These are phyloP conservation scores for Cavenderia fasciculata DNA, from an alignment of 78 protist species.

Conservation along the genomic window DNA sequence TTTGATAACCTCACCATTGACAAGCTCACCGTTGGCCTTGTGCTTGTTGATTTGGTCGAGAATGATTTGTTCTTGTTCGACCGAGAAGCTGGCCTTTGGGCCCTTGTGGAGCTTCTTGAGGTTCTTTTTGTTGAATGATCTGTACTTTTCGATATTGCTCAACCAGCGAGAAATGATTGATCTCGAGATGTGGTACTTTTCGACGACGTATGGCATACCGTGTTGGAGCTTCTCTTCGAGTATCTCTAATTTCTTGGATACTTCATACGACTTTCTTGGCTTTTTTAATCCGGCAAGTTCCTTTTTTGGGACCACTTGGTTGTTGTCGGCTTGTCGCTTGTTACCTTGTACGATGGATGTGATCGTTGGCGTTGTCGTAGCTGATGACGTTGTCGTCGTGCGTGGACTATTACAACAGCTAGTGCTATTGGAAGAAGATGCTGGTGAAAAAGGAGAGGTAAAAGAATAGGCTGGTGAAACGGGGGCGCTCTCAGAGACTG, in stretches of 20 bases:
- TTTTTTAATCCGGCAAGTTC: not conserved
- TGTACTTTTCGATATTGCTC: slow-evolving; percentile 42
- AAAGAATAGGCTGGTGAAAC: no score
- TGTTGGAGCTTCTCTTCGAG: slow-evolving; percentile 37
- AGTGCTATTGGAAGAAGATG: no score
- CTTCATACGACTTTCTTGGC: slow-evolving; percentile 63
- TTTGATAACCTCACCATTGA: slow-evolving; percentile 56
- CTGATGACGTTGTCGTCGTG: no score
- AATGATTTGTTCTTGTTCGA: slow-evolving; percentile 42
- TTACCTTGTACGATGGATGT: no score
- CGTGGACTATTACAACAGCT: no score
- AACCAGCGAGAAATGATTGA: slow-evolving; percentile 58
- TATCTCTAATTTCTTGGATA: slow-evolving; percentile 50
- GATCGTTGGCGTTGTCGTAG: no score
- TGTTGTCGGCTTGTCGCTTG: not conserved
- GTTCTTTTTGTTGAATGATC: slow-evolving; percentile 34
- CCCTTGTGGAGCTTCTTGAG: slow-evolving; percentile 68
- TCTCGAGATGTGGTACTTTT: slow-evolving; percentile 41
- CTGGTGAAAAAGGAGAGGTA: no score
- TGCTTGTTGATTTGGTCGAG: slow-evolving; percentile 22
- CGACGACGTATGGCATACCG: slow-evolving; percentile 57
- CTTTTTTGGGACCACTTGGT: not conserved
- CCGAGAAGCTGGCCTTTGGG: slow-evolving; percentile 70
- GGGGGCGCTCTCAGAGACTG: no score
- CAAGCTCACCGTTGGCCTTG: slow-evolving; percentile 2